Conservation (phyloP, 1,139 yeast species). For the Pichia sp. region DNA sequence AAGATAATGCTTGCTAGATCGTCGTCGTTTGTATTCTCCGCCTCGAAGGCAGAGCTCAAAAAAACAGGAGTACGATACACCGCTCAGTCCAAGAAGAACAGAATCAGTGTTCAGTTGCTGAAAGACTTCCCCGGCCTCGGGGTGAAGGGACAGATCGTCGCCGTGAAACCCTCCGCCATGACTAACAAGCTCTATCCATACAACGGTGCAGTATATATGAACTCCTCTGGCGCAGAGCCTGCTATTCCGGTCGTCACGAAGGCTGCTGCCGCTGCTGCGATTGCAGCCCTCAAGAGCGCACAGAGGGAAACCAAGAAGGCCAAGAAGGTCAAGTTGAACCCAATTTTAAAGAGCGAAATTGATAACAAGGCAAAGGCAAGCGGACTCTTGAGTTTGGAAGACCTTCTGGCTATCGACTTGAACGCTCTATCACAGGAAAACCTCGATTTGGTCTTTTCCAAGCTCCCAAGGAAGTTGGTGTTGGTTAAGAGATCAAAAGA, state of each 20-base stretch:
- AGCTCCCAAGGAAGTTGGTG: constrained; percentile 27
- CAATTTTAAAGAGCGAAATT: constrained; percentile 17
- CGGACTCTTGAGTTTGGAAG: constrained; percentile 26
- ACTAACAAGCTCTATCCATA: constrained; percentile 66
- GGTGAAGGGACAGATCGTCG: constrained; percentile 64
- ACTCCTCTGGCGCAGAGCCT: constrained; percentile 45
- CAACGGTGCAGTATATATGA: constrained; percentile 56
- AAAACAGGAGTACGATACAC: constrained; percentile 30
- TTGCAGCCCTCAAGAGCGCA: constrained; percentile 20
- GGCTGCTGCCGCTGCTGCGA: constrained; percentile 16
- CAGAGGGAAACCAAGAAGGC: constrained; percentile 11
- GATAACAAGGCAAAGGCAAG: constrained; percentile 3
- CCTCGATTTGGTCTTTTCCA: constrained; percentile 20
- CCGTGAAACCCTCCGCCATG: constrained; percentile 82
- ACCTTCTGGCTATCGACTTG: constrained; percentile 26
- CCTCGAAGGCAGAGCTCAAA: constrained; percentile 19
- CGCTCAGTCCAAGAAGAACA: constrained; percentile 36
- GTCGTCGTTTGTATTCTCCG: constrained; percentile 15
- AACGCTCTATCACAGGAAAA: constrained; percentile 22
- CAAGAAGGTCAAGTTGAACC: constrained; percentile 16
- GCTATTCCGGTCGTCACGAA: constrained; percentile 56
- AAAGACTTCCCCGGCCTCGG: constrained; percentile 62
- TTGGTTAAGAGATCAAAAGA: constrained; percentile 24
- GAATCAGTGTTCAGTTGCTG: constrained; percentile 67
- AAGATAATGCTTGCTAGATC: constrained; percentile 22